phyloP scores from a whole-genome alignment of 345 rosid species.

The Citrus sp. region DNA sequence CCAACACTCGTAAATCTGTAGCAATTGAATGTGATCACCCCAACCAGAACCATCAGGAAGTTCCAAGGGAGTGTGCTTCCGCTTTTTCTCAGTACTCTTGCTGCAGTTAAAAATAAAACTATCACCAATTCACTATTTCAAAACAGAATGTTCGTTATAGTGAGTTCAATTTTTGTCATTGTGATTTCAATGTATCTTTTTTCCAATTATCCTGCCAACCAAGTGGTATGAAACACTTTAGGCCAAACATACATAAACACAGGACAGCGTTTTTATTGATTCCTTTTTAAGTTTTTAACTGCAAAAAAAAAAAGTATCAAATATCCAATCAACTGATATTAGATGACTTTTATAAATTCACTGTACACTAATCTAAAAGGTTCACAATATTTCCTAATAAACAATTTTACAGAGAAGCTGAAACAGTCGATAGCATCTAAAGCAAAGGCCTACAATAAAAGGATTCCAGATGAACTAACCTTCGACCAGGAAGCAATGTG shows the following conservation, averaged over 20 bases:
- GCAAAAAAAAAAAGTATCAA: background rate
- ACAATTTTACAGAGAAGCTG: background rate
- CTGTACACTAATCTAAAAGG: background rate
- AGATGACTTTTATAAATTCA: background rate
- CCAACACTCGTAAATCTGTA: conserved; percentile 87
- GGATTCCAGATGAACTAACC: conserved; percentile 40
- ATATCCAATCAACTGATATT: background rate
- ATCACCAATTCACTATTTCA: conserved; percentile 4
- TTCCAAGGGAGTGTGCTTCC: conserved; percentile 53
- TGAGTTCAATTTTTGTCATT: background rate
- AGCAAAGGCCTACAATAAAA: background rate
- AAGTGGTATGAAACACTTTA: background rate
- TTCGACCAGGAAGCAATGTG: conserved; percentile 66
- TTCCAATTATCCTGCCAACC: background rate
- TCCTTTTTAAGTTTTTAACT: background rate
- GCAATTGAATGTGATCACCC: conserved; percentile 93
- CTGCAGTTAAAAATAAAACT: conserved; percentile 30
- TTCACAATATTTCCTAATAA: background rate
- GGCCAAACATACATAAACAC: background rate
- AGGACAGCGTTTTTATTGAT: background rate
- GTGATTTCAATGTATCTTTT: background rate
- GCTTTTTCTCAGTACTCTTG: conserved; percentile 72
- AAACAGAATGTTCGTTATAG: background rate
- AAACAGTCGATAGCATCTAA: background rate
- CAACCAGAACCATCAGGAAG: conserved; percentile 94